A percentile compares a stretch with the other conserved stretches of the same genome.
These are phyloP conservation scores for Cucurbita ficifolia DNA, from an alignment of 306 rosid species.

Conservation along the genomic window DNA sequence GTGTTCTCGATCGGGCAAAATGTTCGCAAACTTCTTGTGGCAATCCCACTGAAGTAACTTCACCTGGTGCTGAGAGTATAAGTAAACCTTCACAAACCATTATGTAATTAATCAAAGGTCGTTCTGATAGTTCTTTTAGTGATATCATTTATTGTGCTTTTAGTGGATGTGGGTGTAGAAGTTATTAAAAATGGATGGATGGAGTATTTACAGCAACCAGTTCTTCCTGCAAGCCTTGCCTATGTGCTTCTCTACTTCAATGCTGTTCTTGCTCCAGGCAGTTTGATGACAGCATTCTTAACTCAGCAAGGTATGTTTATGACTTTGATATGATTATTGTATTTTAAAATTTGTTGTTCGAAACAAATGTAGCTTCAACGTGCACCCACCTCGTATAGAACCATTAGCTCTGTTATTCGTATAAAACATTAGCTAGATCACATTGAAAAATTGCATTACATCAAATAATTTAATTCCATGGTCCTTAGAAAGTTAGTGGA, in stretches of 20 bases:
- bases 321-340: neutral
- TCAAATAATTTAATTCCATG: neutral
- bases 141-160: constrained; percentile 6
- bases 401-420: neutral
- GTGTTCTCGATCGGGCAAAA: constrained; percentile 87
- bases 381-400: neutral
- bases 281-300: constrained; percentile 91
- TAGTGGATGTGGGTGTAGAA: constrained; percentile 66
- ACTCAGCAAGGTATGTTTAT: constrained; percentile 56
- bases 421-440: neutral
- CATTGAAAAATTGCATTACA: neutral
- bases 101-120: neutral
- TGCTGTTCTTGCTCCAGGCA: constrained; percentile 82
- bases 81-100: constrained; percentile 24
- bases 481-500: neutral
- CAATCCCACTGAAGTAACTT: constrained; percentile 27
- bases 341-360: neutral
- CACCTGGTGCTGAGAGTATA: constrained; percentile 25
- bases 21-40: constrained; percentile 48
- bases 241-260: constrained; percentile 79
- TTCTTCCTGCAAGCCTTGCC: constrained; percentile 92
- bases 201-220: constrained; percentile 82
- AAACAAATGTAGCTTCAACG: neutral
- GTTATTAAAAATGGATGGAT: constrained; percentile 88
- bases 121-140: constrained; percentile 6